Evolutionary conservation across 2,329 filamentous ascomycete genomes (phyloP).

Genomic region (Claviceps pazoutovae): DNA sequence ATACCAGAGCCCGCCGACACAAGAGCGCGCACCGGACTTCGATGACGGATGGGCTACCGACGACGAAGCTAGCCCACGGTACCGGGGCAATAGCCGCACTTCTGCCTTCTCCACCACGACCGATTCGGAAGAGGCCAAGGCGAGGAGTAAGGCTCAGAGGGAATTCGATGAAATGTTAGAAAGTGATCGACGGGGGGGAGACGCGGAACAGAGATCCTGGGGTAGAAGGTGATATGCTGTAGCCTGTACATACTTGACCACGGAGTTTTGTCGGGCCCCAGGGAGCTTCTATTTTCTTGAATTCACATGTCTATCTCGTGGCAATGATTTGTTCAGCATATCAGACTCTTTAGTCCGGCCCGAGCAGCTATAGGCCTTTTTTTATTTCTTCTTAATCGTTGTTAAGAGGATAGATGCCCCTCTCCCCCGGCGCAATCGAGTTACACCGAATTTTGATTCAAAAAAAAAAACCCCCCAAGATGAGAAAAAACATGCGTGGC

Average conservation of each 20-base stretch:
- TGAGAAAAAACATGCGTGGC: no score
- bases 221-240: slow-evolving; percentile 8
- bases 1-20: slow-evolving; percentile 14
- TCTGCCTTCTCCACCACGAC: slow-evolving; percentile 21
- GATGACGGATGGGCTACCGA: slow-evolving; percentile 10
- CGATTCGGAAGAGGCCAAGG: slow-evolving; percentile 23
- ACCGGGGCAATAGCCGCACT: slow-evolving; percentile 10
- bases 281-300: no score
- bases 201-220: slow-evolving; percentile 16
- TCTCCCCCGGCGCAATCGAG: no score
- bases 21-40: slow-evolving; percentile 7
- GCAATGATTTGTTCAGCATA: no score
- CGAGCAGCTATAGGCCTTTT: no score
- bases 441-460: no score
- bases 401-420: no score
- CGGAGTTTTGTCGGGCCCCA: not conserved
- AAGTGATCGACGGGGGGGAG: slow-evolving; percentile 23
- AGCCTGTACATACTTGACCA: not conserved
- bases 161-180: slow-evolving; percentile 38
- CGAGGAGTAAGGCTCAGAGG: slow-evolving; percentile 32
- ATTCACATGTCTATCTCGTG: no score
- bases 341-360: no score
- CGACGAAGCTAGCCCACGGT: slow-evolving; percentile 13
- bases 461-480: no score
- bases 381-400: no score